These are phyloP conservation scores for Zymoseptoria crescenta DNA, from an alignment of 2,329 filamentous ascomycete genomes.

Conservation along the genomic window DNA sequence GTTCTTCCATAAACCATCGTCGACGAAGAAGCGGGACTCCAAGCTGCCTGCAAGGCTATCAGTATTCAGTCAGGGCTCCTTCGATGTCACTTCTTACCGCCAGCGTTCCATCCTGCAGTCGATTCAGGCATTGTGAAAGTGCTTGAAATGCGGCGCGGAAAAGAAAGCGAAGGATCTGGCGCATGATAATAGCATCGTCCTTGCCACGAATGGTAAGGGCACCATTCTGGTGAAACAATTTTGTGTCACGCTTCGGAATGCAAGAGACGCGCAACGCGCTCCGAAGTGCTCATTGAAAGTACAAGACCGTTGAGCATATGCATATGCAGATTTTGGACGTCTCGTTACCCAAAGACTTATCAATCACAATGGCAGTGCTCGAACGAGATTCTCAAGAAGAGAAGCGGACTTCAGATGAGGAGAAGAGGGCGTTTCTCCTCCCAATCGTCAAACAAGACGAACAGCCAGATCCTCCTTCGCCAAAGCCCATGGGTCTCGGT, in stretches of 20 bases:
- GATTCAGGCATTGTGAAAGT: constrained; percentile 9
- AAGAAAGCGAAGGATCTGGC: neutral
- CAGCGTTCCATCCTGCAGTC: constrained; percentile 10
- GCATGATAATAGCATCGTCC: neutral
- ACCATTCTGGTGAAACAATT: neutral
- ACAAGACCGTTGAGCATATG: neutral
- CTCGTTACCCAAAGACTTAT: neutral
- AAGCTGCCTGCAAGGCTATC: constrained; percentile 23
- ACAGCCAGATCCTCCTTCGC: neutral
- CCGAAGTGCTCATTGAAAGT: constrained; percentile 1
- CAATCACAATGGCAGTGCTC: neutral
- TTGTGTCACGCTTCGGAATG: constrained; percentile 7
- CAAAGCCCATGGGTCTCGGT: constrained; percentile 3
- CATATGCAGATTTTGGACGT: neutral
- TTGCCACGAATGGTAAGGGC: neutral
- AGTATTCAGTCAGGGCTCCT: neutral
- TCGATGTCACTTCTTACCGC: constrained; percentile 7
- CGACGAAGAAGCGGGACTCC: constrained; percentile 38
- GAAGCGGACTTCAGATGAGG: constrained; percentile 10
- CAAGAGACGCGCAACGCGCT: constrained; percentile 5
- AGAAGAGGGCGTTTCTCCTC: constrained; percentile 13
- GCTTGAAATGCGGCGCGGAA: neutral
- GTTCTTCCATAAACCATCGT: constrained; percentile 61
- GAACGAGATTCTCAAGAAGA: constrained; percentile 5
- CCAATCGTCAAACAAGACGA: constrained; percentile 9